Evolutionary conservation across 2,329 filamentous ascomycete species (phyloP).

Genomic region (Metarhizium album): DNA sequence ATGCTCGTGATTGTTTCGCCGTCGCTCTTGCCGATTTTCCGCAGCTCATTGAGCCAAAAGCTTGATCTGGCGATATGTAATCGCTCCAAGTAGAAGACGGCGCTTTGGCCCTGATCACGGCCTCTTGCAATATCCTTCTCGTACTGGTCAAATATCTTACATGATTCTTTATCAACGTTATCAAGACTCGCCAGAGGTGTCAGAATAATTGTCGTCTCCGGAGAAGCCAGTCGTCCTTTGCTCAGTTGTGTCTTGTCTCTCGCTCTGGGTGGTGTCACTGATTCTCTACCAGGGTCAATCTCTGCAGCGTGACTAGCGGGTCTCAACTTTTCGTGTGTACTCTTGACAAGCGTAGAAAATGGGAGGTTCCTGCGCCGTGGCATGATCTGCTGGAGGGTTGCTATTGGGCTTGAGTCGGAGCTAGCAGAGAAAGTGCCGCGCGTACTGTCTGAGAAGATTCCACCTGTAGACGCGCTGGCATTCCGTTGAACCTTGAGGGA

Average conservation of each 20-base stretch:
- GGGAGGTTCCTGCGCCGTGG: slow-evolving; percentile 21
- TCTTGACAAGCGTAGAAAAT: slow-evolving; percentile 9
- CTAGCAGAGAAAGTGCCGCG: neutral
- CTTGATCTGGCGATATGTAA: slow-evolving; percentile 15
- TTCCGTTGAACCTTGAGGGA: neutral
- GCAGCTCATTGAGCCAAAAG: slow-evolving; percentile 20
- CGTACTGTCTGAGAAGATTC: neutral
- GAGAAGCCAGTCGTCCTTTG: neutral
- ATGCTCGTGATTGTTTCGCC: neutral
- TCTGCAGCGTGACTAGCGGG: neutral
- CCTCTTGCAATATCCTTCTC: slow-evolving; percentile 17
- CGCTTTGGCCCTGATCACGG: slow-evolving; percentile 12
- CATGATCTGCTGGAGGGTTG: slow-evolving; percentile 18
- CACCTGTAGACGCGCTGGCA: neutral
- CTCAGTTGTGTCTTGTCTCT: neutral
- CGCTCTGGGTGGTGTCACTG: neutral
- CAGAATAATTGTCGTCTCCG: slow-evolving; percentile 13
- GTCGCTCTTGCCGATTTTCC: neutral
- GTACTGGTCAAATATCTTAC: slow-evolving; percentile 22
- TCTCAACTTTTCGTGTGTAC: neutral
- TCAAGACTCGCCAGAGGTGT: slow-evolving; percentile 14
- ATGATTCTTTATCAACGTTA: slow-evolving; percentile 15
- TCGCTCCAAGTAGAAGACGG: slow-evolving; percentile 21
- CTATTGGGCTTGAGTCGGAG: neutral
- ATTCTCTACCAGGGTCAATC: neutral